Base-by-base conservation (phyloP, 2,329 filamentous ascomycete genomes). In the Helotiales sp. region DNA sequence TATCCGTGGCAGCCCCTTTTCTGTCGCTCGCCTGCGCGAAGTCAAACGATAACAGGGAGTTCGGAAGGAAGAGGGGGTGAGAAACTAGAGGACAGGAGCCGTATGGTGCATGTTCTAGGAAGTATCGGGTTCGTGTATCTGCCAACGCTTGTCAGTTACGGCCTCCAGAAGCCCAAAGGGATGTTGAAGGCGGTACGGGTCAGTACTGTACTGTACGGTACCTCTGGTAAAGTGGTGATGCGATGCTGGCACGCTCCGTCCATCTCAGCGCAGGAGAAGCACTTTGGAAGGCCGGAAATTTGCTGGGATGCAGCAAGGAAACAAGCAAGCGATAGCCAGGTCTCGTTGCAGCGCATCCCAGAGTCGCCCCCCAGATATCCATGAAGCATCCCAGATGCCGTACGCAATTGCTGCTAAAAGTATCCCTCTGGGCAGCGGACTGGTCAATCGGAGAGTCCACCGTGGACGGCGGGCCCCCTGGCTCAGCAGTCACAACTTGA, bases 1-100 rank as follows among this genome's bases (percentile, higher is more conserved):
- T 27, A 22, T 54, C 51, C 25, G 13, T 42, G n/a, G n/a, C n/a
- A n/a, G n/a, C 46, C 46, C 46, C 46, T 48, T 48, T 48, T 48
- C 17, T n/a, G n/a, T 34, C 27, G 27, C 25, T 48, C 46, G 29
- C 29, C 46, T 31, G 46, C 29, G 17, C 19, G 25, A 48, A 48
- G 46, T n/a, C 2, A 31, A 48, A 48, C 46, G 46, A n/a, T 48
- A 30, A 6, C 42, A 15, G 12, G 24, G 6, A 44, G 5, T 22
- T 12, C 40, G 17, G 17, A 22, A 19, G 19, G 9, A 44, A 25
- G 10, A 22, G 17, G 52, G 31, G n/a, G 42, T 29, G 52, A 55
- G 49, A 55, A 55, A 49, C 52, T 49, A 55, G 52, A 48, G 25
- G 40, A n/a, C 15, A 30, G 15, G 46, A 33, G 25, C 46, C 46